Conservation (phyloP, 2,329 filamentous ascomycete genomes). For the Cryphonectria carpinicola region DNA sequence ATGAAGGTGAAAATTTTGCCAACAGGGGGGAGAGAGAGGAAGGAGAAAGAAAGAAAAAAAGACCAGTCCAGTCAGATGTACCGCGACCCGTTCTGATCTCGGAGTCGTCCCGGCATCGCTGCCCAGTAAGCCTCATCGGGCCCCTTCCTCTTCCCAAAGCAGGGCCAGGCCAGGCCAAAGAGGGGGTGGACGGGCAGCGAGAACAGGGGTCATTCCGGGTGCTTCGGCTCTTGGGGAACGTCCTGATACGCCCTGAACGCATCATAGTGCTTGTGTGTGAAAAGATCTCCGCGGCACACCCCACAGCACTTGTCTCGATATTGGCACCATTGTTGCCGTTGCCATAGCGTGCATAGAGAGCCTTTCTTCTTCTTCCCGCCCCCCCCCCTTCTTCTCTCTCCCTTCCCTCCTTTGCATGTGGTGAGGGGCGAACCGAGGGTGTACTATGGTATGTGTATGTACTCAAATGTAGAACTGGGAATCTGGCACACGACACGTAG, state of each 20-base stretch:
- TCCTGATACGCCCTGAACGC: background rate
- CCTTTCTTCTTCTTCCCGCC: background rate
- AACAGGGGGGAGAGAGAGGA: background rate
- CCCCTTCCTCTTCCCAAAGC: background rate
- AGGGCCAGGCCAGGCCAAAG: background rate
- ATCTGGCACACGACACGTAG: no score
- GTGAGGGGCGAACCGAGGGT: background rate
- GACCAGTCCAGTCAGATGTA: background rate
- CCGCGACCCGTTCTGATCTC: background rate
- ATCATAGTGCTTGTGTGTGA: background rate
- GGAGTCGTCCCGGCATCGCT: conserved; percentile 3
- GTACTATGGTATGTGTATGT: background rate
- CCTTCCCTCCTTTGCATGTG: no score
- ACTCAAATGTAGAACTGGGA: background rate
- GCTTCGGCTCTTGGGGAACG: background rate
- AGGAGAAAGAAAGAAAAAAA: background rate
- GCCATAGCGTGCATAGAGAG: background rate
- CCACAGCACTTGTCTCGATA: background rate
- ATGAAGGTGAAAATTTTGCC: background rate
- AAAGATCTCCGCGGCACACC: background rate
- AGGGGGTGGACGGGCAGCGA: background rate
- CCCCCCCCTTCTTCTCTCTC: no score
- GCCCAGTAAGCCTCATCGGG: background rate
- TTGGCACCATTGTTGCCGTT: background rate
- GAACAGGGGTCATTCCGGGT: conserved; percentile 7